Evolutionary conservation across 2,329 filamentous ascomycete species (phyloP).

Genomic region (Colletotrichum musicola): DNA sequence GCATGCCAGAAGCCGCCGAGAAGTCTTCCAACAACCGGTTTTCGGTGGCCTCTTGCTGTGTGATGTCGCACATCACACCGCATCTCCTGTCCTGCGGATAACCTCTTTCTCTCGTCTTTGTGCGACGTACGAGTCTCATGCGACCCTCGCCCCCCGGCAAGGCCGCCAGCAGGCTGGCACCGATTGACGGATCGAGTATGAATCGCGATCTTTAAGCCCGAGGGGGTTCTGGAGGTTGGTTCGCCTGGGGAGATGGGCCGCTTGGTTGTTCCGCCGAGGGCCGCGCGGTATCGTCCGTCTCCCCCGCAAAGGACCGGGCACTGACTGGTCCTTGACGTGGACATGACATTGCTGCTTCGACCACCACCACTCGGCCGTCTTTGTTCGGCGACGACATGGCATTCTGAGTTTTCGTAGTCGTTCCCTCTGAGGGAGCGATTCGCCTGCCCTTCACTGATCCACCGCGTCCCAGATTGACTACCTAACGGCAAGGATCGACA

Average conservation of each 20-base stretch:
- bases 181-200: background rate
- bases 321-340: no score
- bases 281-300: no score
- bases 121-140: background rate
- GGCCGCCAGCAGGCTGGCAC: no score
- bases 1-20: background rate
- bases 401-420: no score
- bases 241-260: no score
- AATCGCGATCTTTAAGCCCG: background rate
- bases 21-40: slow-evolving; percentile 4
- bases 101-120: background rate
- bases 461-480: background rate
- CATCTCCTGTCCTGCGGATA: slow-evolving; percentile 23
- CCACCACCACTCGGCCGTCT: no score
- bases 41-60: background rate
- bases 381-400: no score
- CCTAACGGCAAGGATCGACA: slow-evolving; percentile 3
- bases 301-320: no score
- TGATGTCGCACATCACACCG: slow-evolving; percentile 16
- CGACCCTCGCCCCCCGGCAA: background rate
- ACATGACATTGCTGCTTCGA: no score
- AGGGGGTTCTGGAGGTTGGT: no score
- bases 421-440: no score
- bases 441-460: background rate
- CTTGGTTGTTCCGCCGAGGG: no score